Evolutionary conservation across 2,329 filamentous ascomycete genomes (phyloP).

Genomic region (Paraphaeosphaeria minitans): DNA sequence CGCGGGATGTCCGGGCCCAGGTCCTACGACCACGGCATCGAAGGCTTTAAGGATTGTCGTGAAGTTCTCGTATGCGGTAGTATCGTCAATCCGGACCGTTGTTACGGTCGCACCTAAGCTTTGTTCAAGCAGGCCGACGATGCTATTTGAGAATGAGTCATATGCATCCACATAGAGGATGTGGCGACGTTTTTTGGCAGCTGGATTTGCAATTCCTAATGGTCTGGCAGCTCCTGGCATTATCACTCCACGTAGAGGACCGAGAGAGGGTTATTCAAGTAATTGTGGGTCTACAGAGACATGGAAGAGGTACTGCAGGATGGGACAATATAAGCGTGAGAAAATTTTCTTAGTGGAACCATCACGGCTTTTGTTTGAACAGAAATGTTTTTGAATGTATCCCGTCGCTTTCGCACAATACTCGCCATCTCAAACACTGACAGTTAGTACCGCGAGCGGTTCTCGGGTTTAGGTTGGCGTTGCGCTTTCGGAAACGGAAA

Average conservation of each 20-base stretch:
- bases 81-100: constrained; percentile 68
- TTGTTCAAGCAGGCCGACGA: constrained; percentile 75
- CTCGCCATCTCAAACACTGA: background rate
- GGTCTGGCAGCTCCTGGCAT: constrained; percentile 1
- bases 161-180: constrained; percentile 91
- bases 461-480: background rate
- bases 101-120: constrained; percentile 69
- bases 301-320: background rate
- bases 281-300: constrained; percentile 7
- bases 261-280: background rate
- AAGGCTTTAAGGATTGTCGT: constrained; percentile 60
- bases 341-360: constrained; percentile 8
- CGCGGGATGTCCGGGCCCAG: constrained; percentile 79
- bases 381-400: background rate
- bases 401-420: background rate
- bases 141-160: constrained; percentile 93
- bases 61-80: constrained; percentile 31
- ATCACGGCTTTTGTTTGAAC: constrained; percentile 2
- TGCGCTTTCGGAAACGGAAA: constrained; percentile 6
- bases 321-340: background rate
- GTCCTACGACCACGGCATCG: constrained; percentile 83
- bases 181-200: background rate
- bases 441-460: constrained; percentile 1
- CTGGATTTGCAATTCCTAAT: background rate
- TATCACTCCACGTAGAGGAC: constrained; percentile 3